Base-by-base conservation (phyloP, 169 alveolate genomes). In the Plasmodium sp. region DNA sequence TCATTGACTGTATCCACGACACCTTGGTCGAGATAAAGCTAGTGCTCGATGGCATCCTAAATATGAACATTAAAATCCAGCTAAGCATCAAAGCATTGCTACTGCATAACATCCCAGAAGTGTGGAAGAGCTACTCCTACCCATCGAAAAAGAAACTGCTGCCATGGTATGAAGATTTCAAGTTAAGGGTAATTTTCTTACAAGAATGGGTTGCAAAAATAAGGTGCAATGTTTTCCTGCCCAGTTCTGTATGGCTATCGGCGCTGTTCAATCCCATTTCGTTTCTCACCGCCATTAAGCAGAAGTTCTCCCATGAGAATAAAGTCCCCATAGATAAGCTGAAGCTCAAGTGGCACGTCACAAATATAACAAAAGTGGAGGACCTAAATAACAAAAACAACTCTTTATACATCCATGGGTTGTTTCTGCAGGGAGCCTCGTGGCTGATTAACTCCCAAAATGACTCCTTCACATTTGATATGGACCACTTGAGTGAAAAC, bases 191-290 rank as follows among this genome's bases (percentile, higher is more conserved):
- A n/a, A 51, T n/a, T n/a, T 86, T 86, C 77, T 77, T 86, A 86
- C 79, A 86, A 86, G 93, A 86, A 75, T 86, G 93, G 93, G 27
- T 86, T 51, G 18, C 82, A 71, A 86, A 86, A 86, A 86, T 86
- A 74, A 36, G 93, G 45, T 77, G 81, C 67, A 74, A 77, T 33
- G 36, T 75, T 39, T 86, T 75, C 45, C 41, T 86, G 34, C 93
- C 93, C 5, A 86, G 41, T 80, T 83, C 92, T 72, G 88, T 82
- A 18, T 97, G 98, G 97, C 95, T 98, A 82, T 94, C 99, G 5
- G 99, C 98, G 73, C 97, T 98, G 71, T 98, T 98, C 97, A 98
- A 98, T 93, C 99, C 99, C 48, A 98, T 98, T 99, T 98, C 99
- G 18, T 98, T 98, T 93, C 94, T 98, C 72, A 98, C 99, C 6